phyloP scores from a whole-genome alignment of 805 yeast species.

The Sugiyamaella smithiae region DNA sequence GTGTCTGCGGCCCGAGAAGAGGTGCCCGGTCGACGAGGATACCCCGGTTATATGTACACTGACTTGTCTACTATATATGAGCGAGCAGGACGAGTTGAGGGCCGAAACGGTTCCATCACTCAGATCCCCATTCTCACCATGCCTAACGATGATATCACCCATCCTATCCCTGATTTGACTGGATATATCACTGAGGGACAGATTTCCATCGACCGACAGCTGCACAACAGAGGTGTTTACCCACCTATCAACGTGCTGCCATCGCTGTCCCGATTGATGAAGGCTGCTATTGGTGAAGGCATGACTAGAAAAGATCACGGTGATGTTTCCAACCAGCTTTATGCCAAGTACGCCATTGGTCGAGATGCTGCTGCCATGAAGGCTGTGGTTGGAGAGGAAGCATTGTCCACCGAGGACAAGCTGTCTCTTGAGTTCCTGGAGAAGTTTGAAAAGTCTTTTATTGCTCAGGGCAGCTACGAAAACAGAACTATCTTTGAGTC shows the following conservation, averaged over 20 bases:
- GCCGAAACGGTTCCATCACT: slow-evolving; percentile 98
- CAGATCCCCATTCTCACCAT: slow-evolving; percentile 98
- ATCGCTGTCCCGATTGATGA: slow-evolving; percentile 96
- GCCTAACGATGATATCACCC: slow-evolving; percentile 99
- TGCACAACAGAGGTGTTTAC: slow-evolving; percentile 93
- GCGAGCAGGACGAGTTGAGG: slow-evolving; percentile 99
- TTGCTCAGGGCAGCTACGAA: slow-evolving; percentile 96
- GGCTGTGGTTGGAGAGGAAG: slow-evolving; percentile 99
- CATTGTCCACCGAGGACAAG: slow-evolving; percentile 95
- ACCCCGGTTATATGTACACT: slow-evolving; percentile 99
- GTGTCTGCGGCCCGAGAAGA: slow-evolving; percentile 99
- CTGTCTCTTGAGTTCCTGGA: slow-evolving; percentile 95
- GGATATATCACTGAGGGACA: slow-evolving; percentile 99
- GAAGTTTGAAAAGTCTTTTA: slow-evolving; percentile 94
- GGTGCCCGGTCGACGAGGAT: slow-evolving; percentile 99
- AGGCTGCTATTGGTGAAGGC: slow-evolving; percentile 99
- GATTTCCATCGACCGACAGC: slow-evolving; percentile 94
- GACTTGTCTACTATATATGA: slow-evolving; percentile 98
- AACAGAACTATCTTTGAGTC: slow-evolving; percentile 92
- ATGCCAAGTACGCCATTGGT: slow-evolving; percentile 99
- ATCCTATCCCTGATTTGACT: slow-evolving; percentile 99
- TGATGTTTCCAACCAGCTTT: slow-evolving; percentile 97
- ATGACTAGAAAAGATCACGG: slow-evolving; percentile 99
- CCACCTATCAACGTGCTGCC: slow-evolving; percentile 99
- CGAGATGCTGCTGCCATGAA: slow-evolving; percentile 99